A percentile compares a stretch with the other conserved stretches of the same genome.
phyloP scores from a whole-genome alignment of 2,329 filamentous ascomycete genomes.

The Aspergillus oerlinghausenensis region DNA sequence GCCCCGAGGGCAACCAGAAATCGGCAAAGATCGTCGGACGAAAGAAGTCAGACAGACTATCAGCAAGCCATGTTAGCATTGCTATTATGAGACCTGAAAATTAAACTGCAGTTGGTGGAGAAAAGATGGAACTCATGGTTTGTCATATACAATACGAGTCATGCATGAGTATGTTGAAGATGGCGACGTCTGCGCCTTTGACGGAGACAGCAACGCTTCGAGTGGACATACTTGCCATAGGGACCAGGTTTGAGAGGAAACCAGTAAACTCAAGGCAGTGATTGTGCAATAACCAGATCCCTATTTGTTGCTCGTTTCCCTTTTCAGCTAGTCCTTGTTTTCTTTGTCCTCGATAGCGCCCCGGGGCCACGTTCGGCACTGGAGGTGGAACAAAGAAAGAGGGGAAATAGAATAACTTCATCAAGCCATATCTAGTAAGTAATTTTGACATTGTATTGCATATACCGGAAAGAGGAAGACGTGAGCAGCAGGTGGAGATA shows the following conservation, averaged over 20 bases:
- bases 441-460: not conserved
- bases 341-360: not conserved
- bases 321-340: not conserved
- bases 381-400: not conserved
- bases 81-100: not conserved
- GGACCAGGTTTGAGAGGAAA: not conserved
- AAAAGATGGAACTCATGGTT: not conserved
- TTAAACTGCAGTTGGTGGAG: not conserved
- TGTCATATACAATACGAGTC: not conserved
- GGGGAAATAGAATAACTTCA: not conserved
- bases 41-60: not conserved
- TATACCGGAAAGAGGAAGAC: not conserved
- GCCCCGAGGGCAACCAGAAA: not conserved
- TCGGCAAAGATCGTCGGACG: not conserved
- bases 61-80: not conserved
- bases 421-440: not conserved
- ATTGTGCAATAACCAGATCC: not conserved
- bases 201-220: not conserved
- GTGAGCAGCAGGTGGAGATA: not conserved
- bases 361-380: not conserved
- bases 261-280: not conserved
- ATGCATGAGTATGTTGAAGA: not conserved
- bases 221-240: not conserved
- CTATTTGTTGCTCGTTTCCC: not conserved
- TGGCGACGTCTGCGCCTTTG: not conserved